Percentiles rank a stretch among this genome's conserved stretches.
Evolutionary conservation across 2,329 filamentous ascomycete species (phyloP).

Genomic region (Purpureocillium lavendulum): DNA sequence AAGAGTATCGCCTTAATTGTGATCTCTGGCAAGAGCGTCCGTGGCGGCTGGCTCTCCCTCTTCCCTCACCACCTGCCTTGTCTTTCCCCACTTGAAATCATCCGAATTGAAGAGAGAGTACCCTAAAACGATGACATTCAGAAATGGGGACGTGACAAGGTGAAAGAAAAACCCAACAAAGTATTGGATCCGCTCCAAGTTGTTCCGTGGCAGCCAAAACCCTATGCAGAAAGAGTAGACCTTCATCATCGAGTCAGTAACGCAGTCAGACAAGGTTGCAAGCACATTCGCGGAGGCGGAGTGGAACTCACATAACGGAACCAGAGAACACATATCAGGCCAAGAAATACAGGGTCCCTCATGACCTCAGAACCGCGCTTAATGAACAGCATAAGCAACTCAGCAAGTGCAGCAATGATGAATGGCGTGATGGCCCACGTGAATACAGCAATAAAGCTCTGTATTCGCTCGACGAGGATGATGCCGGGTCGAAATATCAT

Average conservation of each 20-base stretch:
- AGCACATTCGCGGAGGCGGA: too few species aligned
- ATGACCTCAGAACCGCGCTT: conserved; percentile 23
- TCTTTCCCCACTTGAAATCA: conserved; percentile 39
- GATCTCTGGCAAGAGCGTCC: too few species aligned
- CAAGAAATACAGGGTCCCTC: conserved; percentile 24
- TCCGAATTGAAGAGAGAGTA: conserved; percentile 34
- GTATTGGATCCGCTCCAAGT: conserved; percentile 27
- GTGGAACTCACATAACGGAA: conserved; percentile 29
- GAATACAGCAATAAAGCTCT: conserved; percentile 35
- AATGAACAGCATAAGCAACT: conserved; percentile 26
- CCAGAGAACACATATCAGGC: conserved; percentile 26
- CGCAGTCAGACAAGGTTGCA: too few species aligned
- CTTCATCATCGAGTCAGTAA: conserved; percentile 11
- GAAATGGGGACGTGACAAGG: conserved; percentile 27
- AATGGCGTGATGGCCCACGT: conserved; percentile 38
- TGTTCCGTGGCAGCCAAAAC: conserved; percentile 31
- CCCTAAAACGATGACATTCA: conserved; percentile 32
- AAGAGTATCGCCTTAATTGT: too few species aligned
- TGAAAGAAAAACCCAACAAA: conserved; percentile 29
- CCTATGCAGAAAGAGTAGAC: conserved; percentile 32
- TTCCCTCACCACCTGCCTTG: conserved; percentile 25
- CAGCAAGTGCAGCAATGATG: conserved; percentile 29
- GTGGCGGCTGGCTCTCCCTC: too few species aligned
- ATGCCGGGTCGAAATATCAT: conserved; percentile 35
- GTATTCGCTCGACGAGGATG: conserved; percentile 32